Evolutionary conservation across 108 stramenopile genomes (phyloP).

Genomic region (Nitzschia sp.): DNA sequence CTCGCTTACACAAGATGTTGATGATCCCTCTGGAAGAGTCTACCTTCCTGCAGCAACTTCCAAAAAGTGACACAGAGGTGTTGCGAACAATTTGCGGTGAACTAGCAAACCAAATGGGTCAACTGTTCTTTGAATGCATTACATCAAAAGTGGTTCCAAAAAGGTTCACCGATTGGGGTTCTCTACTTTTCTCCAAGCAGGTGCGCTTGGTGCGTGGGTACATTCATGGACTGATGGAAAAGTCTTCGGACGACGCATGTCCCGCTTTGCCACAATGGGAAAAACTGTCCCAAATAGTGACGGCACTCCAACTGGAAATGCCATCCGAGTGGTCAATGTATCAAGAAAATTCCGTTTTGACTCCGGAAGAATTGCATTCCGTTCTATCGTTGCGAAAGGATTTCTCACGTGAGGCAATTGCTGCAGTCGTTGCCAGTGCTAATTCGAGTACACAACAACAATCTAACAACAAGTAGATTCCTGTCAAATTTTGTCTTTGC

Average conservation of each 20-base stretch:
- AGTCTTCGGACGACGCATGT: conserved; percentile 15
- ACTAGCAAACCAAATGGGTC: conserved; percentile 45
- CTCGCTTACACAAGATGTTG: conserved; percentile 55
- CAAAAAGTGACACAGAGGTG: conserved; percentile 68
- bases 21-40: conserved; percentile 56
- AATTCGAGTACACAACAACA: too few relatives aligned
- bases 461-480: too few relatives aligned
- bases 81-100: conserved; percentile 37
- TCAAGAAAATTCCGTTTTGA: conserved; percentile 43
- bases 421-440: conserved; percentile 13
- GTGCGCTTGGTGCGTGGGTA: conserved; percentile 67
- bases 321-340: conserved; percentile 74
- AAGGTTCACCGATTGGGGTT: conserved; percentile 81
- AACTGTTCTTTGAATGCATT: conserved; percentile 58
- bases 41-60: conserved; percentile 51
- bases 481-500: too few relatives aligned
- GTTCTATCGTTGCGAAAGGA: conserved; percentile 65
- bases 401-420: conserved; percentile 55
- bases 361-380: conserved; percentile 52
- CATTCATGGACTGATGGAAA: conserved; percentile 35
- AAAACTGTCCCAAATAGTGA: conserved; percentile 65
- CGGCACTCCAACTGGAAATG: conserved; percentile 74
- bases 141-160: conserved; percentile 33
- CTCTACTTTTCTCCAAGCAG: conserved; percentile 79
- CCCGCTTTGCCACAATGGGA: conserved; percentile 58